These are phyloP conservation scores for Verticillium dahliae DNA, from an alignment of 2,329 filamentous ascomycete species.

Conservation along the genomic window DNA sequence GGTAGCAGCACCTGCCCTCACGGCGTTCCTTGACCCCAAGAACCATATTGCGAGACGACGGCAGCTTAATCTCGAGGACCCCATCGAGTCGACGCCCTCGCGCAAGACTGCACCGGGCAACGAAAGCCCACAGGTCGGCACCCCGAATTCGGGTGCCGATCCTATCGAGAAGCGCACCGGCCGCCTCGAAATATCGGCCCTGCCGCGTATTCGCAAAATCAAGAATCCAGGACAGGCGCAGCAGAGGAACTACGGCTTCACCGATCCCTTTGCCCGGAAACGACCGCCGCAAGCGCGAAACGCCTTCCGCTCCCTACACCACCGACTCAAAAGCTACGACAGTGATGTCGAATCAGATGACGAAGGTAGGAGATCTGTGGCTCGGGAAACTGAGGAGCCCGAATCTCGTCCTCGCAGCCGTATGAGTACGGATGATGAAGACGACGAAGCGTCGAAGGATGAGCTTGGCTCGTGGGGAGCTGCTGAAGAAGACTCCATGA, in stretches of 20 bases:
- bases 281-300: slow-evolving; percentile 52
- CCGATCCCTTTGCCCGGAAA: slow-evolving; percentile 59
- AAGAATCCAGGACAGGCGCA: slow-evolving; percentile 46
- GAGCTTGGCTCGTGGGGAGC: slow-evolving; percentile 40
- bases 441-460: slow-evolving; percentile 45
- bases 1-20: slow-evolving; percentile 73
- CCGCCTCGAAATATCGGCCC: slow-evolving; percentile 52
- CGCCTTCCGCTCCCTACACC: slow-evolving; percentile 73
- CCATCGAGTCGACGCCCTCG: slow-evolving; percentile 23
- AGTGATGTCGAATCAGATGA: slow-evolving; percentile 88
- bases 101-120: slow-evolving; percentile 54
- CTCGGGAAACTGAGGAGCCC: slow-evolving; percentile 75
- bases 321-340: slow-evolving; percentile 66
- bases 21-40: slow-evolving; percentile 74
- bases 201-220: slow-evolving; percentile 70
- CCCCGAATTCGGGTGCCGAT: slow-evolving; percentile 58
- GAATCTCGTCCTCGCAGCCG: slow-evolving; percentile 78
- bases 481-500: slow-evolving; percentile 59
- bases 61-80: slow-evolving; percentile 53
- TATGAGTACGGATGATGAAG: slow-evolving; percentile 46
- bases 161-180: slow-evolving; percentile 54
- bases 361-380: slow-evolving; percentile 55
- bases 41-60: slow-evolving; percentile 75
- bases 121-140: slow-evolving; percentile 57
- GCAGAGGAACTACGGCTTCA: slow-evolving; percentile 55